Conservation (phyloP, 2,329 filamentous ascomycete genomes). For the Endothia cerciana region DNA sequence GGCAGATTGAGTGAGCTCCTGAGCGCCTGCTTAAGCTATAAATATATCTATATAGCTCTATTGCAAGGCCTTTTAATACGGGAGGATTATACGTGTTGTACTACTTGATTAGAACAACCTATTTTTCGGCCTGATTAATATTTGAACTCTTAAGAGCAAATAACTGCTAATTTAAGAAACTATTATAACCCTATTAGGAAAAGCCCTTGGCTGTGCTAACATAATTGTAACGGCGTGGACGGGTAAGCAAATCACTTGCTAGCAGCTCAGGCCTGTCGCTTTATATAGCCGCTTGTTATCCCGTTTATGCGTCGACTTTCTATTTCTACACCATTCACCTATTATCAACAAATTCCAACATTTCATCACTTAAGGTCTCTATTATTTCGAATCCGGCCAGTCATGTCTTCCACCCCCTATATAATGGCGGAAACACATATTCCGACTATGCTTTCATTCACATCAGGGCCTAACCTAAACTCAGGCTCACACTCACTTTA, state of each 20-base stretch:
- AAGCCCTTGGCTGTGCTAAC: background rate
- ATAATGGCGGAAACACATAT: background rate
- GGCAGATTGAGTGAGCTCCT: no score
- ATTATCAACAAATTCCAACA: background rate
- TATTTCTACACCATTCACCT: background rate
- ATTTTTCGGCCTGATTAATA: no score
- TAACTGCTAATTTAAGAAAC: background rate
- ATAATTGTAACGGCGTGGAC: no score
- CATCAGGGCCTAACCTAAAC: background rate
- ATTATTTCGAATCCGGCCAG: background rate
- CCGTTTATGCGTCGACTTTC: background rate
- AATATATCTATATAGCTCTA: no score
- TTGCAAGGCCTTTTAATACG: no score
- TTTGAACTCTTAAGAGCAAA: no score
- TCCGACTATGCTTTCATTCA: background rate
- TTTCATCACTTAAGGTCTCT: background rate
- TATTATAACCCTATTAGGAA: background rate
- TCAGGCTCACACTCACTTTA: background rate
- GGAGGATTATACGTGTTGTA: no score
- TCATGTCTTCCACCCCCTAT: background rate
- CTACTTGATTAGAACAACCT: no score
- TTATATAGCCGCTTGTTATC: background rate
- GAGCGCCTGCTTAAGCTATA: no score
- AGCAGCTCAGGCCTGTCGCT: background rate
- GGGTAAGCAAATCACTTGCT: no score